phyloP scores from a whole-genome alignment of 495 filamentous ascomycete genomes.

The Aspergillus nidulans region DNA sequence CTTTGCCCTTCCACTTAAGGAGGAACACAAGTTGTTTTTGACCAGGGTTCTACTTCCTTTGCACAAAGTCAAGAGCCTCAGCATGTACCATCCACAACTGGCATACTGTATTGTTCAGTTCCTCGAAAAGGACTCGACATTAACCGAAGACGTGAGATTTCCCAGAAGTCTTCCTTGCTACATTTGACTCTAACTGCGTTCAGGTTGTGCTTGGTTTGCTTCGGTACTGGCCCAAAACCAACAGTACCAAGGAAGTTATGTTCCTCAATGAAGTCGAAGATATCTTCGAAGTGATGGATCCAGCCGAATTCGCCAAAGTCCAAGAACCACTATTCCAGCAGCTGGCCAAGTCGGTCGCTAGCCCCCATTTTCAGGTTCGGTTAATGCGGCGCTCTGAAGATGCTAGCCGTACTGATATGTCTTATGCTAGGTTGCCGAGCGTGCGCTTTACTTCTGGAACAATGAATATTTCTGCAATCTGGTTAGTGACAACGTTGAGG shows the following conservation, averaged over 20 bases:
- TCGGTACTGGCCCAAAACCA: constrained; percentile 98
- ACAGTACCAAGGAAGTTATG: constrained; percentile 99
- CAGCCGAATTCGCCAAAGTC: constrained; percentile 96
- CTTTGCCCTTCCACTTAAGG: constrained; percentile 94
- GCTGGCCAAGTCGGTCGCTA: constrained; percentile 94
- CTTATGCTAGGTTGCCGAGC: constrained; percentile 74
- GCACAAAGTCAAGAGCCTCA: constrained; percentile 97
- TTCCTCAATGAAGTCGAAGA: constrained; percentile 99
- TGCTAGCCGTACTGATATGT: constrained; percentile 6
- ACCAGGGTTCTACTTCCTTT: constrained; percentile 88
- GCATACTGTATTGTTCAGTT: constrained; percentile 99
- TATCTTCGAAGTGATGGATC: constrained; percentile 99
- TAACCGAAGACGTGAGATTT: constrained; percentile 83
- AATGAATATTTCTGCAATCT: constrained; percentile 99
- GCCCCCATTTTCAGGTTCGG: constrained; percentile 90
- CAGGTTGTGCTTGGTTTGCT: constrained; percentile 92
- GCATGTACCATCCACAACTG: constrained; percentile 99
- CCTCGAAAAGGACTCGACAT: constrained; percentile 92
- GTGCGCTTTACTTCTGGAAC: constrained; percentile 99
- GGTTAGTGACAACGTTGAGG: constrained; percentile 97
- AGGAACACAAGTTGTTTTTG: constrained; percentile 98
- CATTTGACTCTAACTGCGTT: constrained; percentile 3
- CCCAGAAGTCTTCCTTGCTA: background rate
- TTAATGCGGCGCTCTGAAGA: background rate
- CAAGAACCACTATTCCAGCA: constrained; percentile 97